phyloP scores from a whole-genome alignment of 176 grass and related monocot species.

The Tillandsia fasciculata region DNA sequence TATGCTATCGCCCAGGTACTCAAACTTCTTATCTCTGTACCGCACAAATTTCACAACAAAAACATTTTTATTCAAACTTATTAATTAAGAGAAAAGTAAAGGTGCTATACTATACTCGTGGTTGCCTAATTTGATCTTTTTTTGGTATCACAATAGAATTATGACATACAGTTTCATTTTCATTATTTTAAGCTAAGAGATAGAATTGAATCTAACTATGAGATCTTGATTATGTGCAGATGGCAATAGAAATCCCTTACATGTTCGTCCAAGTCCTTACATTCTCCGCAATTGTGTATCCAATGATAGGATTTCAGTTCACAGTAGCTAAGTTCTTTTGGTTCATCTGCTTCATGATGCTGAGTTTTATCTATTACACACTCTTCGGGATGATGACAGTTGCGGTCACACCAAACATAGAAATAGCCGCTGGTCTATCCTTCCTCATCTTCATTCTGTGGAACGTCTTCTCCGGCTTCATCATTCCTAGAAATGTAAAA shows the following conservation, averaged over 20 bases:
- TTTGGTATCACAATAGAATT: no score
- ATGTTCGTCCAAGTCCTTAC: conserved; percentile 50
- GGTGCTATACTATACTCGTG: no score
- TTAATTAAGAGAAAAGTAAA: not conserved
- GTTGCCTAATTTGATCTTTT: no score
- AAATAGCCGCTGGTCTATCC: conserved; percentile 56
- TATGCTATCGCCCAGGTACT: conserved; percentile 62
- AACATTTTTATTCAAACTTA: not conserved
- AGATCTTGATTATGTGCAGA: conserved; percentile 21
- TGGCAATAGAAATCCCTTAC: conserved; percentile 46
- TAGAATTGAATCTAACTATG: not conserved
- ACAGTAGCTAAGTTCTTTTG: conserved; percentile 39
- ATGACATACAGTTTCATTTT: no score
- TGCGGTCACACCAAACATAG: conserved; percentile 55
- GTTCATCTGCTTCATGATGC: conserved; percentile 51
- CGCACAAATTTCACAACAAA: no score
- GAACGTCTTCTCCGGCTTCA: conserved; percentile 68
- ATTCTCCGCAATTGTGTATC: conserved; percentile 44
- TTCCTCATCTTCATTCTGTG: conserved; percentile 69
- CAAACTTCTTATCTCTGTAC: not conserved
- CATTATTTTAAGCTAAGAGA: no score
- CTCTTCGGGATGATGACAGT: conserved; percentile 76
- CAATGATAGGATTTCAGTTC: conserved; percentile 60
- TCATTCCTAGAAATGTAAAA: conserved; percentile 50
- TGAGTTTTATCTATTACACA: conserved; percentile 66